Evolutionary conservation across 495 filamentous ascomycete genomes (phyloP).

Genomic region (Daldinia childiae): DNA sequence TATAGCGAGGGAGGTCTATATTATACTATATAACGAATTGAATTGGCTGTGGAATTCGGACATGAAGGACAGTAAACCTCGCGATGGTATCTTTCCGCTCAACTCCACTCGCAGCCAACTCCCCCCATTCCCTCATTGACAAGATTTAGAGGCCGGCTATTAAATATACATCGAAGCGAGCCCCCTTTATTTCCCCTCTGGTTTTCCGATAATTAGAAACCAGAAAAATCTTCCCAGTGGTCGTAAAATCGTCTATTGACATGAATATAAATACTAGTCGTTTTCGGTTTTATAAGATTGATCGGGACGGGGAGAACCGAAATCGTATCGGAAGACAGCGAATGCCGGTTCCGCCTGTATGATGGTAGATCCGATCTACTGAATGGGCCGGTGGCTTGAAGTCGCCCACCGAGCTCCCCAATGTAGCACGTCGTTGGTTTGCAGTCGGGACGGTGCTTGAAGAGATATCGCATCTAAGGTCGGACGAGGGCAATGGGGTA

Average conservation of each 20-base stretch:
- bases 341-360: background rate
- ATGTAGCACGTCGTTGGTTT: slow-evolving; percentile 9
- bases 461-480: slow-evolving; percentile 30
- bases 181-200: slow-evolving; percentile 12
- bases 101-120: slow-evolving; percentile 29
- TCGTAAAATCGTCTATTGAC: slow-evolving; percentile 43
- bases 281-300: slow-evolving; percentile 5
- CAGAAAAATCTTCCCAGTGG: slow-evolving; percentile 16
- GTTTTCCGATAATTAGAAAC: slow-evolving; percentile 24
- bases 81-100: slow-evolving; percentile 26
- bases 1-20: slow-evolving; percentile 20
- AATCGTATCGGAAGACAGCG: background rate
- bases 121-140: slow-evolving; percentile 28
- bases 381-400: slow-evolving; percentile 20
- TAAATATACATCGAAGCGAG: slow-evolving; percentile 17
- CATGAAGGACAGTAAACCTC: slow-evolving; percentile 46
- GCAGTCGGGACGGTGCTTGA: background rate
- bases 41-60: slow-evolving; percentile 42
- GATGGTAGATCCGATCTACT: background rate
- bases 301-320: slow-evolving; percentile 4
- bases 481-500: slow-evolving; percentile 44
- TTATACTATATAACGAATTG: slow-evolving; percentile 40
- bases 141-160: slow-evolving; percentile 25
- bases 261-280: slow-evolving; percentile 32
- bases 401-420: slow-evolving; percentile 18